phyloP scores from a whole-genome alignment of 495 filamentous ascomycete genomes.

The Lasiosphaeriaceae sp. region DNA sequence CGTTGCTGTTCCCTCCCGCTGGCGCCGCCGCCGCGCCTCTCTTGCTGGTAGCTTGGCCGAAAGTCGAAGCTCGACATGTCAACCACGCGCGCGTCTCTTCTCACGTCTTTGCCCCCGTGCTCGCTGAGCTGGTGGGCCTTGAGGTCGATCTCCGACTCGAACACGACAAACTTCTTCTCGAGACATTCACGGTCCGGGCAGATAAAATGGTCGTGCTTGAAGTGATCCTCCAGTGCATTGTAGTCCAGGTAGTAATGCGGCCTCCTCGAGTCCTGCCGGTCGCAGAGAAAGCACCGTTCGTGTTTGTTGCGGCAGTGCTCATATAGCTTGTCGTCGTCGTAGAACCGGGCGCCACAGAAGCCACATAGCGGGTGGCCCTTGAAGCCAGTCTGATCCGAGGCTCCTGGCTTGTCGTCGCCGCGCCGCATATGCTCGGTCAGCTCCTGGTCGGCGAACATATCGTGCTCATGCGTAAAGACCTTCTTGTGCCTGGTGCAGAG shows the following conservation, averaged over 20 bases:
- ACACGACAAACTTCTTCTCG: conserved; percentile 98
- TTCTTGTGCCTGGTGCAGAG: conserved; percentile 94
- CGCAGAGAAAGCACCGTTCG: conserved; percentile 93
- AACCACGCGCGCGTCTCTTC: conserved; percentile 79
- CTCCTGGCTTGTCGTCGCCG: conserved; percentile 88
- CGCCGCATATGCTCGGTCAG: conserved; percentile 82
- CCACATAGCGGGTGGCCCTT: conserved; percentile 92
- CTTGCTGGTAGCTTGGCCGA: conserved; percentile 63
- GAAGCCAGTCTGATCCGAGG: conserved; percentile 90
- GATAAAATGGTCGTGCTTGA: conserved; percentile 79
- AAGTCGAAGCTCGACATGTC: conserved; percentile 84
- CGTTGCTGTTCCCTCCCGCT: conserved; percentile 32
- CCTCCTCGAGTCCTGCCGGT: conserved; percentile 61
- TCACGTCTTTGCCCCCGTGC: conserved; percentile 61
- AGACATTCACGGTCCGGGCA: conserved; percentile 82
- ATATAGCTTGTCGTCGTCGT: conserved; percentile 93
- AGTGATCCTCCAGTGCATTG: conserved; percentile 77
- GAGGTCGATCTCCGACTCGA: conserved; percentile 87
- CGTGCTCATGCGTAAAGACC: conserved; percentile 97
- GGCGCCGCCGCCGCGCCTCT: conserved; percentile 54
- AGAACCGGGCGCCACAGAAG: conserved; percentile 89
- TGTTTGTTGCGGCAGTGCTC: conserved; percentile 87
- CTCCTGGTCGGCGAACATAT: conserved; percentile 79
- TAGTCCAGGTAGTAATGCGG: conserved; percentile 90
- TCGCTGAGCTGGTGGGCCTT: conserved; percentile 51